Evolutionary conservation across 768 basidiomycete species (phyloP), one percentile per base, ranked within the genome.

Genomic region (Termitomyces titanicus): DNA sequence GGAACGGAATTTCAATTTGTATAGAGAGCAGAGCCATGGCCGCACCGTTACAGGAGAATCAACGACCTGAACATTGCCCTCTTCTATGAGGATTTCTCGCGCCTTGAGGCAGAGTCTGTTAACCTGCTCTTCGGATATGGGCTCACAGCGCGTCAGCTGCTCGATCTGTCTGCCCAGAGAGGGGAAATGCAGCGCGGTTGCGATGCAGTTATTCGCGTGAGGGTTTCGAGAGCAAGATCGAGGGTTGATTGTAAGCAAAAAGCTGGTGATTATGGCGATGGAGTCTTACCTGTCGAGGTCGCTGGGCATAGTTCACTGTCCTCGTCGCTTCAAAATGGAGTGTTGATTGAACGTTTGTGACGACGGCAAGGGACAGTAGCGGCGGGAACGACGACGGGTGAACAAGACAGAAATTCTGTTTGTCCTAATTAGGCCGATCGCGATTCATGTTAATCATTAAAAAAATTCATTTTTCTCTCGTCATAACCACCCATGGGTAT

Each of bases 101-200:
- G 97, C 97, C 68, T 97, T 98, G 64, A 94, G 77, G 73, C 96
- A 99, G 8, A 99, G 80, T 62, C 89, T 81, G 68, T 97, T 98
- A 61, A 99, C 97, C 64, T 96, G 88, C 56, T 92, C 89, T 71
- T 99, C 96, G 25, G 94, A 91, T 64, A 99, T 95, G 54, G 90
- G 89, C 64, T 97, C 92, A 73, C 96, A 98, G 56, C 89, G 88
- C 68, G 86, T 83, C 47, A 98, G 84, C 68, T 96, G 94, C 61
- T 88, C 92, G 57, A 98, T 98, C 78, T 98, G 95, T 68, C 94
- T 97, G 70, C 51, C 43, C 34, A 27, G 49, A 57, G 47, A 47
- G 34, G 37, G 51, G 38, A 52, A 39, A 29, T 13, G 18, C 45
- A 12, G 47, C 18, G 46, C 50, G 34, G 31, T 53, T 49, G 52